Conservation (phyloP, 2,329 filamentous ascomycete genomes). For the Diaporthe helianthi region DNA sequence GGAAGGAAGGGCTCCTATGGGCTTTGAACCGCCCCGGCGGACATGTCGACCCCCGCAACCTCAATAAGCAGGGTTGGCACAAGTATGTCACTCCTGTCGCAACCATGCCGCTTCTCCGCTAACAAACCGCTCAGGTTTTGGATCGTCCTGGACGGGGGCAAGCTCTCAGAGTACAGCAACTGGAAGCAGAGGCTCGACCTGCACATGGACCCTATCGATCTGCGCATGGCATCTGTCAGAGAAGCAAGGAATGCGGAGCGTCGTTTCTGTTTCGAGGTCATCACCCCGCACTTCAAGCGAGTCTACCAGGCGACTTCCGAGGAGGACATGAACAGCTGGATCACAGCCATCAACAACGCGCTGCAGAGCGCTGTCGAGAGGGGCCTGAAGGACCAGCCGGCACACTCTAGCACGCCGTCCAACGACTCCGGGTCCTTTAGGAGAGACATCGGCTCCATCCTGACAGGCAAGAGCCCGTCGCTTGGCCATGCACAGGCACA, state of each 20-base stretch:
- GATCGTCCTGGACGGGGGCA: constrained; percentile 97
- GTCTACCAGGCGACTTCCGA: constrained; percentile 98
- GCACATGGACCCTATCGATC: constrained; percentile 97
- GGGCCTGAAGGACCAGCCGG: constrained; percentile 62
- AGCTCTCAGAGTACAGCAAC: constrained; percentile 97
- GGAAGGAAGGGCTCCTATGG: constrained; percentile 95
- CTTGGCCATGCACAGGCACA: constrained; percentile 59
- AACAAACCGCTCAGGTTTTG: constrained; percentile 72
- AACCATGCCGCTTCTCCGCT: constrained; percentile 27
- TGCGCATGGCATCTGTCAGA: constrained; percentile 94
- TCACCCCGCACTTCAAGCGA: constrained; percentile 93
- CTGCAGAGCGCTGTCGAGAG: constrained; percentile 94
- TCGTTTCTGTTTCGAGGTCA: constrained; percentile 97
- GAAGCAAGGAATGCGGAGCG: constrained; percentile 94
- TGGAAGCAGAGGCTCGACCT: constrained; percentile 98
- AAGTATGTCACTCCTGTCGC: constrained; percentile 69
- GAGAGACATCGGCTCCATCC: constrained; percentile 88
- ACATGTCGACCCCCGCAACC: constrained; percentile 91
- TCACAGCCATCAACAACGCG: constrained; percentile 94
- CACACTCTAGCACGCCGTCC: constrained; percentile 46
- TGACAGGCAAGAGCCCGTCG: constrained; percentile 90
- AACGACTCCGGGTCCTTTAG: constrained; percentile 64
- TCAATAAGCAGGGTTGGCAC: constrained; percentile 98
- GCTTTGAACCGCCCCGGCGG: constrained; percentile 90
- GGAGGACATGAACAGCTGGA: constrained; percentile 98